Evolutionary conservation across 2,329 filamentous ascomycete genomes (phyloP).

Genomic region (Sarocladiaceae sp.): DNA sequence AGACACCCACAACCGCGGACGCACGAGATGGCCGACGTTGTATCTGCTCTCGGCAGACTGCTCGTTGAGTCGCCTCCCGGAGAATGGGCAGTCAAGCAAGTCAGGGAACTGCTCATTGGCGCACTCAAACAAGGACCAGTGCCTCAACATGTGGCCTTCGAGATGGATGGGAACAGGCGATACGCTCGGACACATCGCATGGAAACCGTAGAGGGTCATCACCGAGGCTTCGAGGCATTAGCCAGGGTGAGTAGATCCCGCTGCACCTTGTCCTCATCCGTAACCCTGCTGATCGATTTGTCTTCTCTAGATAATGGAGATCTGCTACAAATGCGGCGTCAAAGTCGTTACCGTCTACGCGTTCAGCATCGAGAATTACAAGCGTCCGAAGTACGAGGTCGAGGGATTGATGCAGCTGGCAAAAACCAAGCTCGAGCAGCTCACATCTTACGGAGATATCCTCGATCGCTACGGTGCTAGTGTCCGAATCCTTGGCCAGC

Average conservation of each 20-base stretch:
- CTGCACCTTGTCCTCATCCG: neutral
- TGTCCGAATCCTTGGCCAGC: slow-evolving; percentile 78
- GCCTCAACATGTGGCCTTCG: slow-evolving; percentile 94
- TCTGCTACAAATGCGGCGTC: slow-evolving; percentile 96
- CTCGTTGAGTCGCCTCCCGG: slow-evolving; percentile 81
- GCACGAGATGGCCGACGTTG: slow-evolving; percentile 43
- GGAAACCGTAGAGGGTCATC: slow-evolving; percentile 94
- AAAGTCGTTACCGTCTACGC: slow-evolving; percentile 97
- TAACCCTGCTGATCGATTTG: neutral
- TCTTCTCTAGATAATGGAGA: slow-evolving; percentile 69
- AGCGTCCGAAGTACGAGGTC: slow-evolving; percentile 92
- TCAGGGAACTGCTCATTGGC: slow-evolving; percentile 81
- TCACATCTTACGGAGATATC: slow-evolving; percentile 88
- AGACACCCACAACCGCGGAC: neutral
- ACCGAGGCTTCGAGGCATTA: slow-evolving; percentile 89
- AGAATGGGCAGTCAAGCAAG: slow-evolving; percentile 75
- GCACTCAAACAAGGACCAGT: slow-evolving; percentile 85
- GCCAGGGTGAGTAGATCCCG: slow-evolving; percentile 60
- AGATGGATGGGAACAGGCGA: slow-evolving; percentile 96
- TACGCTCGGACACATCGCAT: slow-evolving; percentile 88
- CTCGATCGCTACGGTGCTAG: slow-evolving; percentile 87
- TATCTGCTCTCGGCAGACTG: slow-evolving; percentile 55
- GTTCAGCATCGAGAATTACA: slow-evolving; percentile 99
- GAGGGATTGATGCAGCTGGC: slow-evolving; percentile 97
- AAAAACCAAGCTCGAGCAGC: slow-evolving; percentile 86